phyloP scores from a whole-genome alignment of 1,284 basidiomycete species.

The Pisolithus thermaeus region DNA sequence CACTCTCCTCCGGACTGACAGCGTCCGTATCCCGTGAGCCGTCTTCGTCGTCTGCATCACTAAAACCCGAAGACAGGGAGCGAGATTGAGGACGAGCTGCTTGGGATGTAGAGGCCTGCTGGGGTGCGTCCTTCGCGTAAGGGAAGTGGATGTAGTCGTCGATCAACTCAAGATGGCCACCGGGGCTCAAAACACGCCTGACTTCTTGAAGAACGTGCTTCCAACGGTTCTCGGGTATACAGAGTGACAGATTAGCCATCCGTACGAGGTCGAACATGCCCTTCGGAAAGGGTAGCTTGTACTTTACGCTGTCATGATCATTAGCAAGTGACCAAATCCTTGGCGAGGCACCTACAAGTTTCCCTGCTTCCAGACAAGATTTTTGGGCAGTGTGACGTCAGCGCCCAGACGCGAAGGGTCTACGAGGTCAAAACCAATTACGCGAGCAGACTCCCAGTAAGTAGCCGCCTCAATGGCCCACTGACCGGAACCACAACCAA shows the following conservation, averaged over 20 bases:
- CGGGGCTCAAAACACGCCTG: conserved; percentile 52
- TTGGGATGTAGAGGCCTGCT: conserved; percentile 8
- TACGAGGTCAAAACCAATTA: conserved; percentile 63
- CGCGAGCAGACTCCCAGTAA: conserved; percentile 49
- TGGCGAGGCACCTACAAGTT: conserved; percentile 53
- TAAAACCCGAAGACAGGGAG: conserved; percentile 13
- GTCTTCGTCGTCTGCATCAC: conserved; percentile 5
- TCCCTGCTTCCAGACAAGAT: conserved; percentile 49
- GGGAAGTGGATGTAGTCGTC: conserved; percentile 67
- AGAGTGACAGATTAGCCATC: conserved; percentile 58
- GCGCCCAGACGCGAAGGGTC: conserved; percentile 37
- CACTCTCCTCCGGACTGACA: conserved; percentile 4
- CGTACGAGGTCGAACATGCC: conserved; percentile 64
- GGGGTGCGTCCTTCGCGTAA: conserved; percentile 30
- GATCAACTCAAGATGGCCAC: conserved; percentile 63
- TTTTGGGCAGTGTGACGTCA: conserved; percentile 31
- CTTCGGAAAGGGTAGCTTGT: conserved; percentile 52
- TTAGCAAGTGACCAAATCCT: conserved; percentile 4
- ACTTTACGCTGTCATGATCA: conserved; percentile 41
- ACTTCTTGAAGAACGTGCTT: conserved; percentile 50
- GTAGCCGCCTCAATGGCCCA: conserved; percentile 59
- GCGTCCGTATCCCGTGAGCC: conserved; percentile 6
- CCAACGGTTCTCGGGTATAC: conserved; percentile 57
- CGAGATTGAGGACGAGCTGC: neutral
- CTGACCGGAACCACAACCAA: conserved; percentile 64